Evolutionary conservation across 2,329 filamentous ascomycete species (phyloP).

Genomic region (Aspergillus glaucus): DNA sequence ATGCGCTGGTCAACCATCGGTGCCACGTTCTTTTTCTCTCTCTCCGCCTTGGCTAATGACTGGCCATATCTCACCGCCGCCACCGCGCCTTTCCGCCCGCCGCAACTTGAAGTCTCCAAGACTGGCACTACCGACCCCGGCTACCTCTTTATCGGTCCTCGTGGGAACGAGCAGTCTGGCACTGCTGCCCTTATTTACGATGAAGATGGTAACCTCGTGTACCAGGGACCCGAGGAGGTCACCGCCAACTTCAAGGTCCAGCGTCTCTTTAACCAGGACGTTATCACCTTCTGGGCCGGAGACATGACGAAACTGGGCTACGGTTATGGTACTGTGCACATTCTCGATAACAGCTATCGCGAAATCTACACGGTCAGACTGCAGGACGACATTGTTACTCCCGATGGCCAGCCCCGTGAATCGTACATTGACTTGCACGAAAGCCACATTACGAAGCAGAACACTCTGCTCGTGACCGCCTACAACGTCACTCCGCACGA

Average conservation of each 20-base stretch:
- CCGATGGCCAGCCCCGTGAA: constrained; percentile 12
- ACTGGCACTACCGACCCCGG: constrained; percentile 26
- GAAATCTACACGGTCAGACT: constrained; percentile 28
- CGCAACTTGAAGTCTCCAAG: constrained; percentile 25
- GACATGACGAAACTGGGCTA: constrained; percentile 21
- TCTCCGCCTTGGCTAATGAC: constrained; percentile 11
- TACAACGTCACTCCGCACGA: constrained; percentile 30
- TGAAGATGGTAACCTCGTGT: constrained; percentile 29
- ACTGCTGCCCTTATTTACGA: constrained; percentile 32
- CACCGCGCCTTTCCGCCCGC: constrained; percentile 17
- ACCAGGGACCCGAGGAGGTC: constrained; percentile 27
- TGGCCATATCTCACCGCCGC: constrained; percentile 13
- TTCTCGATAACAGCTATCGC: constrained; percentile 28
- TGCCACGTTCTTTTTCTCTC: constrained; percentile 11
- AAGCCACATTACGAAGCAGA: constrained; percentile 24
- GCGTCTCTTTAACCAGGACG: constrained; percentile 25
- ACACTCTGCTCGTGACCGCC: constrained; percentile 30
- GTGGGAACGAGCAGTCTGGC: constrained; percentile 19
- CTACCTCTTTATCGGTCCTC: constrained; percentile 29
- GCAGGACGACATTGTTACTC: constrained; percentile 18
- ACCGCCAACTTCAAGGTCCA: constrained; percentile 31
- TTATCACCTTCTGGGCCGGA: constrained; percentile 34
- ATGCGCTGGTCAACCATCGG: constrained; percentile 2
- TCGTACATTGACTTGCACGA: constrained; percentile 33
- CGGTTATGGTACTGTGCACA: constrained; percentile 25